Evolutionary conservation across 2,329 filamentous ascomycete species (phyloP), one percentile per base, ranked within the genome.

Genomic region (Pseudogymnoascus sp.): DNA sequence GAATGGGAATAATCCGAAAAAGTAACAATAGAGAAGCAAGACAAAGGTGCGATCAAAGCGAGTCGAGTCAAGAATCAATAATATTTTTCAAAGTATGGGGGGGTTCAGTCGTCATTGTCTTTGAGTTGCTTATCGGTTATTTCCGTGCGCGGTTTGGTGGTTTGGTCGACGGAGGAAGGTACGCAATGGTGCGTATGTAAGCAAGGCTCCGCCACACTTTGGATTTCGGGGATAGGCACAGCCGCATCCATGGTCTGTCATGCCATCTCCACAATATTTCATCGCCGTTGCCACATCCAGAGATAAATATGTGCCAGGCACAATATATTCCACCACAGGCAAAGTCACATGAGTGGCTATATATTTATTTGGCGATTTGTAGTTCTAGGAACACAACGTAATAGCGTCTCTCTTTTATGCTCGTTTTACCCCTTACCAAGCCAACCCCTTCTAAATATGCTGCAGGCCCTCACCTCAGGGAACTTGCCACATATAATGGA

Each of bases 161-260:
- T 56, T 56, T 26, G 47, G 47, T 53, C 4, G 29, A 56, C 47
- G 47, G 6, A 33, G 47, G 47, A 56, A 56, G 47, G 47, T 56
- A 56, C 47, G 47, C 47, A 56, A 56, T 56, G 47, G 47, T 56
- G 47, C 26, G 47, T 56, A 56, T 33, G 50, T 56, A 56, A 56
- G 50, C 50, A 56, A 56, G 50, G 50, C 50, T 56, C 50, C 50
- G 50, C 50, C 50, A 56, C 50, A 56, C 50, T 56, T 56, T 56
- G 50, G 11, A 33, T 31, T 33, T 56, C 19, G 26, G 26, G 47
- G 50, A 56, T 56, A 56, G 50, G 50, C 50, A 56, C 50, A 56
- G 26, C 50, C 50, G 26, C 47, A 33, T 33, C n/a, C 10, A 56
- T 31, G 47, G 47, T 29, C 24, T 16, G 38, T 53, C 47, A 29